Base-by-base conservation (phyloP, 495 filamentous ascomycete genomes). In the Amniculicola lignicola region DNA sequence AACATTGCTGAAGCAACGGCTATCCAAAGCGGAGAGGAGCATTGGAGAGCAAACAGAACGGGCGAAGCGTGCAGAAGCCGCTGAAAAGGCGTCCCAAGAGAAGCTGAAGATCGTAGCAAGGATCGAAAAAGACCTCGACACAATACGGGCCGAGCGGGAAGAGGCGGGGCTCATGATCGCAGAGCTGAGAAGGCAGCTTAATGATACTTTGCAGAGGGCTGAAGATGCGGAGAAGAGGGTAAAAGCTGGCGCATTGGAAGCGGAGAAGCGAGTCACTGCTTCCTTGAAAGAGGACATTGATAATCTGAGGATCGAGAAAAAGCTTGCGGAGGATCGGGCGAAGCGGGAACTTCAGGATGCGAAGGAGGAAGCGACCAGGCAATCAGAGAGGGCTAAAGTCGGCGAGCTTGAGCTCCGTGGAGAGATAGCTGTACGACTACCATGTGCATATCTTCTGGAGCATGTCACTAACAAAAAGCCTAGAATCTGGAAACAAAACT, bases 401-500 rank as follows among this genome's bases (percentile, higher is more conserved):
- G 68, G 82, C 9, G 90, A 97, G 64, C 68, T 84, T 6, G 94
- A 96, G 67, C 72, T 93, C 64, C 90, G 87, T 62, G 80, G 78
- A 14, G 94, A 99, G 70, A 85, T 91, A 35, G 75, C 76, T 23
- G 78, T 82, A 54, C 31, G 70, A 63, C 0, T 25, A 45, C 41
- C 12, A 1, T 11, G 24, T 1, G n/a, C 36, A 1, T 36, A 24
- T 31, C 22, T 35, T 39, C 1, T 29, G 60, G 24, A 37, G 7
- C 31, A 46, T 37, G 7, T 24, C 36, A 43, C 39, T 59, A 33
- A 55, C 49, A 19, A 48, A 16, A n/a, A 37, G 2, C 35, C 1
- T 72, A 87, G 73, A 77, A 82, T 25, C 77, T 96, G 62, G 94
- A 99, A 71, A 86, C 85, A 64, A 93, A 93, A 64, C 78, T 97